These are phyloP conservation scores for Helotiales sp. DNA, from an alignment of 2,329 filamentous ascomycete species.

Conservation along the genomic window DNA sequence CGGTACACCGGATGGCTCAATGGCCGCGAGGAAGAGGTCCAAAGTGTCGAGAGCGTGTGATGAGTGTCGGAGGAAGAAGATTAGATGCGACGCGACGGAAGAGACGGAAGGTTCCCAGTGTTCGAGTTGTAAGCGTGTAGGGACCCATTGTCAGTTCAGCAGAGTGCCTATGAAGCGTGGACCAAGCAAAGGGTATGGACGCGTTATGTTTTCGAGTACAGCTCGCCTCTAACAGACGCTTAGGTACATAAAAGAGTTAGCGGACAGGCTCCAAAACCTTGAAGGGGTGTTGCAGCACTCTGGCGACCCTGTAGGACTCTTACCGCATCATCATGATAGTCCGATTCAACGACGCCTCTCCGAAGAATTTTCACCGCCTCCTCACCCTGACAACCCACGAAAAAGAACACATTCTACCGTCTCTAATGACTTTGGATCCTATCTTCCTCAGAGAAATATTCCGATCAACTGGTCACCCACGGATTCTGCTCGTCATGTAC, in stretches of 20 bases:
- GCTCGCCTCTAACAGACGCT: neutral
- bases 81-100: slow-evolving; percentile 80
- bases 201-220: neutral
- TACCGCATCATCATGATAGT: slow-evolving; percentile 39
- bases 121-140: slow-evolving; percentile 76
- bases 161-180: slow-evolving; percentile 85
- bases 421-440: slow-evolving; percentile 44
- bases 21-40: slow-evolving; percentile 67
- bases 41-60: slow-evolving; percentile 90
- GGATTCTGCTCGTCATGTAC: slow-evolving; percentile 26
- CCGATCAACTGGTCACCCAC: slow-evolving; percentile 25
- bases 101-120: slow-evolving; percentile 74
- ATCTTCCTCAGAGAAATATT: slow-evolving; percentile 37
- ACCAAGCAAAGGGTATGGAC: slow-evolving; percentile 78
- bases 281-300: slow-evolving; percentile 68
- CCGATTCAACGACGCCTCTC: slow-evolving; percentile 43
- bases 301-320: slow-evolving; percentile 45
- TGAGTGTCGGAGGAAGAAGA: slow-evolving; percentile 86
- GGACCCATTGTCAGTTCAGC: slow-evolving; percentile 80
- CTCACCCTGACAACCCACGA: slow-evolving; percentile 41
- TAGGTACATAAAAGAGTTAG: slow-evolving; percentile 89
- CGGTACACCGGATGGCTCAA: slow-evolving; percentile 45
- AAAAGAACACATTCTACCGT: slow-evolving; percentile 50
- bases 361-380: slow-evolving; percentile 54
- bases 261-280: slow-evolving; percentile 78